Evolutionary conservation across 805 yeast genomes (phyloP), one percentile per base, ranked within the genome.

Genomic region (Teunomyces gatunensis): DNA sequence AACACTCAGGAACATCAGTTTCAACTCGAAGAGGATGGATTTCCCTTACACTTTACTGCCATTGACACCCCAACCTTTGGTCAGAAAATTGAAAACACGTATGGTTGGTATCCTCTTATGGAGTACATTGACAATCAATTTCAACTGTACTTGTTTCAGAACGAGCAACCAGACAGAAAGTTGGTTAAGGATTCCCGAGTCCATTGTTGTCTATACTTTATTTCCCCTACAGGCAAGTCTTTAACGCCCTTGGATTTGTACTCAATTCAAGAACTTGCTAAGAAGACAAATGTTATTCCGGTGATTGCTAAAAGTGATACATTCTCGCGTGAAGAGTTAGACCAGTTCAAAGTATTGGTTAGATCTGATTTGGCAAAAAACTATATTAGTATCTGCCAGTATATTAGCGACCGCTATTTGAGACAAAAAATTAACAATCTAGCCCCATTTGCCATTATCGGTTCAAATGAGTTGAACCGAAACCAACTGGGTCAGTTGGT

Each of bases 171-270:
- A 0, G 47, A 55, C n/a, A 54, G 76, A 37, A 23, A 40, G 2
- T 44, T 50, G 4, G 42, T 74, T 47, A 55, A 59, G 10, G 96
- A 91, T 60, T 69, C 77, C 54, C 77, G 96, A 47, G 84, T 92
- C 34, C 96, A 92, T 69, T 87, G 84, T 30, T 89, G 97, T 62
- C 64, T 92, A 39, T 92, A 89, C 69, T 87, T 92, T 62, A 73
- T 92, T 46, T 76, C 81, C 5, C 92, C 96, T 0, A 74, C 84
- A 4, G 81, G 83, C 35, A 39, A 27, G 5, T 15, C 39, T n/a
- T 53, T 73, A 47, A 55, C 62, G 17, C 64, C 68, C 1, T 57
- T 69, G 39, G 77, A 73, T 53, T 57, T 69, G 32, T 57, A 54
- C 39, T 55, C 74, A 10, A 69, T 73, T 73, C 62, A 63, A 46